phyloP scores from a whole-genome alignment of 2,329 filamentous ascomycete species.

The Immersiporthe knoxdaviesiana region DNA sequence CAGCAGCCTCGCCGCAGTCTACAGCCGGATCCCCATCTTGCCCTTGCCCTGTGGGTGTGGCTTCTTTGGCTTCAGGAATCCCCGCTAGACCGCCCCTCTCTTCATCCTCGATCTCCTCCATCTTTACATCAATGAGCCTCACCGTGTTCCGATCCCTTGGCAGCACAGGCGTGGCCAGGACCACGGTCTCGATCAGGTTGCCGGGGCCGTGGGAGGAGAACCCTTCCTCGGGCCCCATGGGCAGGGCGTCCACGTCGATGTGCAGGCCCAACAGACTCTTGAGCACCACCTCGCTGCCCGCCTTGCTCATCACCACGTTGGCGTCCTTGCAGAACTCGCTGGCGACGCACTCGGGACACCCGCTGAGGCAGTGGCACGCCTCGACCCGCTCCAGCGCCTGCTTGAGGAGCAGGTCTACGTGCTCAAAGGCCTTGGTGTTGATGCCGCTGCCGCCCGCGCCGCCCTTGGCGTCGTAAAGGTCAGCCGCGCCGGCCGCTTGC shows the following conservation, averaged over 20 bases:
- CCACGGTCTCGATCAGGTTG: constrained; percentile 88
- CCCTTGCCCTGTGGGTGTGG: too few relatives aligned
- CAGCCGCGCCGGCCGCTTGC: constrained; percentile 84
- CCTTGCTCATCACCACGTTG: constrained; percentile 94
- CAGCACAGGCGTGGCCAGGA: constrained; percentile 71
- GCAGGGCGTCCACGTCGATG: constrained; percentile 81
- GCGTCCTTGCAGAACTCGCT: constrained; percentile 81
- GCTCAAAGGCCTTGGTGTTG: constrained; percentile 91
- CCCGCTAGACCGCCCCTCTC: constrained; percentile 3
- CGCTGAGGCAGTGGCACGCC: constrained; percentile 74
- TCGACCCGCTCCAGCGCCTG: constrained; percentile 79
- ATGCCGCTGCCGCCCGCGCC: constrained; percentile 83
- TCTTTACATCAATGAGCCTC: constrained; percentile 30
- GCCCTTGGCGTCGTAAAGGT: constrained; percentile 94
- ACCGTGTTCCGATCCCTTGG: constrained; percentile 36
- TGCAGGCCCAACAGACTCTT: constrained; percentile 74
- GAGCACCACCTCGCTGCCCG: constrained; percentile 80
- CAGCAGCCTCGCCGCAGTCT: neutral
- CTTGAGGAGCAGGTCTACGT: constrained; percentile 75
- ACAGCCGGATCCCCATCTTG: neutral
- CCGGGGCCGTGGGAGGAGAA: constrained; percentile 69
- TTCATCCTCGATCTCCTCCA: constrained; percentile 33
- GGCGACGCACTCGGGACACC: constrained; percentile 89
- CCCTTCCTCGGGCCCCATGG: constrained; percentile 78
- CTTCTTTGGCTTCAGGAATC: neutral